Percentiles rank a stretch among this genome's conserved stretches.
phyloP scores from a whole-genome alignment of 768 basidiomycete species.

The Chalciporus piperatus region DNA sequence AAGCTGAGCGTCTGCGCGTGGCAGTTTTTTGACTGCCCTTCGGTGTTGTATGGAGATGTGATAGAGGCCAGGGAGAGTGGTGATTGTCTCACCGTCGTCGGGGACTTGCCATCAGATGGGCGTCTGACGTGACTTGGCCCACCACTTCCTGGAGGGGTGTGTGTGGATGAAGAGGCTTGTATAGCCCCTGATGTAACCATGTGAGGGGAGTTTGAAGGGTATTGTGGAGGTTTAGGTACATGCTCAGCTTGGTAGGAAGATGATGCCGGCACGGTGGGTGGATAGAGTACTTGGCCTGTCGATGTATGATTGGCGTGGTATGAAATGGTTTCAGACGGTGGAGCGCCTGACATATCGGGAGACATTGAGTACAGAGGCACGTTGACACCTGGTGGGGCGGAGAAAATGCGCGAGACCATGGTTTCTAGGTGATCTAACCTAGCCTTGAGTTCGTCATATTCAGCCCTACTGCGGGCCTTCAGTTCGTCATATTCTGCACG shows the following conservation, averaged over 20 bases:
- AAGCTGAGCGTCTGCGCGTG: slow-evolving; percentile 69
- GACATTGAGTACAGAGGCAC: slow-evolving; percentile 31
- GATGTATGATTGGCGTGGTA: slow-evolving; percentile 29
- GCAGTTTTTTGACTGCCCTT: slow-evolving; percentile 67
- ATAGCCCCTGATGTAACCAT: slow-evolving; percentile 21
- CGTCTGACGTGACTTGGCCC: slow-evolving; percentile 27
- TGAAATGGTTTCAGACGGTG: slow-evolving; percentile 24
- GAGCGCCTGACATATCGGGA: slow-evolving; percentile 28
- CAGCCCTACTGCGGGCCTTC: slow-evolving; percentile 43
- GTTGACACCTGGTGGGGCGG: slow-evolving; percentile 26
- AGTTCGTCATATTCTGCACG: slow-evolving; percentile 77
- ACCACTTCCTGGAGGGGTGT: slow-evolving; percentile 11
- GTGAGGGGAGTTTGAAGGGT: slow-evolving; percentile 29
- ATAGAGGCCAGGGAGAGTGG: slow-evolving; percentile 42
- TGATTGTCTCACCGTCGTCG: slow-evolving; percentile 34
- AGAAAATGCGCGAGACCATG: slow-evolving; percentile 43
- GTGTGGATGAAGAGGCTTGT: slow-evolving; percentile 19
- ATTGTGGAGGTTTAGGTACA: slow-evolving; percentile 22
- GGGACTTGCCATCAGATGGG: slow-evolving; percentile 29
- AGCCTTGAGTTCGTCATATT: slow-evolving; percentile 56
- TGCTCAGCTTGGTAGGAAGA: slow-evolving; percentile 26
- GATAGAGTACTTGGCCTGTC: slow-evolving; percentile 25
- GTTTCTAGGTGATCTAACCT: slow-evolving; percentile 62
- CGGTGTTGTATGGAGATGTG: slow-evolving; percentile 38
- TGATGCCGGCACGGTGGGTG: slow-evolving; percentile 18